These are phyloP conservation scores for Tylopilus plumbeoviolaceoides DNA, from an alignment of 768 basidiomycete species.

Conservation along the genomic window DNA sequence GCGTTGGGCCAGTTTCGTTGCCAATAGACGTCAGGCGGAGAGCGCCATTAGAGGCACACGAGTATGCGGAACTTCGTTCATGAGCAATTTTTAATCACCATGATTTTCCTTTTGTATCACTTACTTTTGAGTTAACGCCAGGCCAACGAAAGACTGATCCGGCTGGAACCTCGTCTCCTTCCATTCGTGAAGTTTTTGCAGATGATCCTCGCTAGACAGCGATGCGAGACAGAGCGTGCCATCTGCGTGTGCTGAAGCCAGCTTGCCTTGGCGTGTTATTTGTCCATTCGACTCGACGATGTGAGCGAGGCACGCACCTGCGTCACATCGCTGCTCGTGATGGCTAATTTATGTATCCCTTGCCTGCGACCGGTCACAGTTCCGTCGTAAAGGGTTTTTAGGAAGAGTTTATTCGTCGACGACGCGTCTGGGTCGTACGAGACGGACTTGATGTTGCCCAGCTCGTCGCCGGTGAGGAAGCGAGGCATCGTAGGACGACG, in stretches of 20 bases:
- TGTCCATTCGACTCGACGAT: conserved; percentile 10
- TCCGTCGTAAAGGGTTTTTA: conserved; percentile 35
- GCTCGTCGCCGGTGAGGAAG: conserved; percentile 75
- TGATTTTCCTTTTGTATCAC: conserved; percentile 13
- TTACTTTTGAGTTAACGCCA: conserved; percentile 49
- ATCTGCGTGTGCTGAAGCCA: conserved; percentile 61
- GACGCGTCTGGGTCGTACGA: conserved; percentile 34
- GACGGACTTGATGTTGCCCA: conserved; percentile 69
- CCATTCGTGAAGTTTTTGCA: conserved; percentile 50
- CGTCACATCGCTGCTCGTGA: conserved; percentile 28
- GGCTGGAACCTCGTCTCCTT: conserved; percentile 55
- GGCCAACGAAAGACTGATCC: conserved; percentile 58
- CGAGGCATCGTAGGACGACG: conserved; percentile 45
- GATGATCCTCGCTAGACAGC: conserved; percentile 39
- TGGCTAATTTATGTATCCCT: conserved; percentile 38
- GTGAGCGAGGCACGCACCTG: conserved; percentile 34
- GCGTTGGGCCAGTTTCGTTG: conserved; percentile 22
- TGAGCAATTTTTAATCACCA: not conserved
- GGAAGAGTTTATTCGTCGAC: conserved; percentile 32
- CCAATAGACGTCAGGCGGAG: conserved; percentile 45
- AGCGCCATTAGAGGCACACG: conserved; percentile 76
- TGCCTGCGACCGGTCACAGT: conserved; percentile 30
- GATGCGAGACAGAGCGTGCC: conserved; percentile 48
- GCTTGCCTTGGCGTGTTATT: conserved; percentile 48
- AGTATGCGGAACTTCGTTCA: conserved; percentile 42